phyloP scores from a whole-genome alignment of 1,139 yeast genomes.

The Blastobotrys arbuscula region DNA sequence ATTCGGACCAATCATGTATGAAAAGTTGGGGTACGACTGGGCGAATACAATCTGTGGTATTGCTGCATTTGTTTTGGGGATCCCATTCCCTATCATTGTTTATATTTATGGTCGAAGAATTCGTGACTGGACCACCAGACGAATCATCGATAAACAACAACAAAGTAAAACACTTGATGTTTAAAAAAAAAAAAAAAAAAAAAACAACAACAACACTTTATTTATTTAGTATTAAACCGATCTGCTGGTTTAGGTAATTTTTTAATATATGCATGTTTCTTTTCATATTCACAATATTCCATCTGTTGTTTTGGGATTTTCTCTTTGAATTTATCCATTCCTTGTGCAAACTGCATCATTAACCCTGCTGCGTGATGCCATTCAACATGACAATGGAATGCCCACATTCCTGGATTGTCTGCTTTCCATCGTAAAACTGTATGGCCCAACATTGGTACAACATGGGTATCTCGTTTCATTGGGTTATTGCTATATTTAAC shows the following conservation, averaged over 20 bases:
- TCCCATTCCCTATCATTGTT: constrained; percentile 59
- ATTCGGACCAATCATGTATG: constrained; percentile 34
- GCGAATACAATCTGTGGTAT: constrained; percentile 58
- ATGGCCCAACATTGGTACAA: constrained; percentile 53
- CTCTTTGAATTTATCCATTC: constrained; percentile 16
- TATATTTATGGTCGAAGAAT: constrained; percentile 50
- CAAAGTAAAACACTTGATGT: too few species aligned
- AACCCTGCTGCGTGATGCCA: constrained; percentile 82
- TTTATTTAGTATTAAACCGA: not conserved
- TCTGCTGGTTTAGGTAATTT: constrained; percentile 1
- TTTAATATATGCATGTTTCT: not conserved
- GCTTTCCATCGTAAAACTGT: constrained; percentile 61
- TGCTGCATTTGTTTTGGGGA: constrained; percentile 49
- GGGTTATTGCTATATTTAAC: constrained; percentile 52
- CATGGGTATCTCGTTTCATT: constrained; percentile 57
- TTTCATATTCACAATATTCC: constrained; percentile 3
- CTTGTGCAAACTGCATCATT: constrained; percentile 41
- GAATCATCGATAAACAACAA: not conserved
- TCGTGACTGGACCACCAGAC: constrained; percentile 47
- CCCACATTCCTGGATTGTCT: constrained; percentile 79
- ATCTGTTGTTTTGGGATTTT: constrained; percentile 13
- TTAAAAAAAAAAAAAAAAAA: not conserved
- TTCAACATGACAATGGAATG: constrained; percentile 78
- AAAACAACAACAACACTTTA: not conserved
- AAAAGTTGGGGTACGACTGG: constrained; percentile 53